Conservation (phyloP, 768 basidiomycete genomes). For the Hebeloma cylindrosporum region DNA sequence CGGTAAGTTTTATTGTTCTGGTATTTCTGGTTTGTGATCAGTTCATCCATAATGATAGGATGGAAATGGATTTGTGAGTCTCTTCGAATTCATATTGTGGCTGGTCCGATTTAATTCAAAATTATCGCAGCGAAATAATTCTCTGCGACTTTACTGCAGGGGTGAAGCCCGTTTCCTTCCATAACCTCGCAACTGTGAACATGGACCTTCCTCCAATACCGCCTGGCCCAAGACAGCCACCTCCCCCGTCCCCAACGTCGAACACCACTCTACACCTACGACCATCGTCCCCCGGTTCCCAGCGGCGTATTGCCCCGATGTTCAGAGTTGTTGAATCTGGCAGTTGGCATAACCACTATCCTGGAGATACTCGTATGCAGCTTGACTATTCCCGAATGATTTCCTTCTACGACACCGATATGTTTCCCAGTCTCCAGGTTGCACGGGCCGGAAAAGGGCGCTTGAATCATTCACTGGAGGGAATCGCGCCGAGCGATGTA, state of each 20-base stretch:
- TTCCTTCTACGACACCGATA: conserved; percentile 42
- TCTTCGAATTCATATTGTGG: not conserved
- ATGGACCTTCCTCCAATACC: conserved; percentile 3
- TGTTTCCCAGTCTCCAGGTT: conserved; percentile 37
- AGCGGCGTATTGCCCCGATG: conserved; percentile 3
- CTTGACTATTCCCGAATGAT: conserved; percentile 42
- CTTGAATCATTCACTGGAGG: conserved; percentile 35
- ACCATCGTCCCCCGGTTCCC: too few species aligned
- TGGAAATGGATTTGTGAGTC: conserved; percentile 52
- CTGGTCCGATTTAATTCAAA: not conserved
- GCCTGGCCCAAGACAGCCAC: not conserved
- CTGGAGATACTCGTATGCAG: conserved; percentile 44
- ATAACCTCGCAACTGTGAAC: conserved; percentile 25
- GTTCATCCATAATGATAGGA: conserved; percentile 24
- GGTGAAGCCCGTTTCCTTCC: conserved; percentile 40
- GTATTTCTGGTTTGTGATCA: not conserved
- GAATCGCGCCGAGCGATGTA: conserved; percentile 30
- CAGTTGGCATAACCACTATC: conserved; percentile 41
- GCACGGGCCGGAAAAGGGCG: conserved; percentile 31
- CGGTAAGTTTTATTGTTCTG: conserved; percentile 29
- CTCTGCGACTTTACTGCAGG: conserved; percentile 46
- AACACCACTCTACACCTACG: not conserved
- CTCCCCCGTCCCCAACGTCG: not conserved
- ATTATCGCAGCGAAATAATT: conserved; percentile 42
- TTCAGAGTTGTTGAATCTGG: conserved; percentile 34